These are phyloP conservation scores for Backusella tarrabulga DNA, from an alignment of 192 early-diverging fungal genomes.

Conservation along the genomic window DNA sequence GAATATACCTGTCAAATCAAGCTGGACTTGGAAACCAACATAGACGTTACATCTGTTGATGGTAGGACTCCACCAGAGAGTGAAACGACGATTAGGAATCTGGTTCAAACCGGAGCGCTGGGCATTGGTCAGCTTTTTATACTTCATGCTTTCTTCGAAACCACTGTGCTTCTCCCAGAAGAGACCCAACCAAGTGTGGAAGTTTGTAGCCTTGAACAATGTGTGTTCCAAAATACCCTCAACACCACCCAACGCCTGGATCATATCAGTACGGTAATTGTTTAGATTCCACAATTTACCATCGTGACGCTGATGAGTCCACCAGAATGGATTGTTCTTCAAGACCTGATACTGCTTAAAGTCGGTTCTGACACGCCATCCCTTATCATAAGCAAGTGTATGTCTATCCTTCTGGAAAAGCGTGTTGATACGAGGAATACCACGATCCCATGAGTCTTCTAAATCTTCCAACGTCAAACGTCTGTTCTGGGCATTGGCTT, in stretches of 20 bases:
- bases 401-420: conserved; percentile 99
- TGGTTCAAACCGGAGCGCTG: conserved; percentile 98
- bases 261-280: conserved; percentile 99
- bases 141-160: conserved; percentile 88
- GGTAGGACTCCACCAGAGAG: conserved; percentile 98
- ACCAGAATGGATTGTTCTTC: conserved; percentile 95
- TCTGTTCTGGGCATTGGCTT: conserved; percentile 96
- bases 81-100: conserved; percentile 99
- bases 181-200: conserved; percentile 97
- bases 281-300: conserved; percentile 72
- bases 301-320: conserved; percentile 70
- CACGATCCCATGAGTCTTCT: conserved; percentile 98
- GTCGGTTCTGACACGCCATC: conserved; percentile 95
- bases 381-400: conserved; percentile 98
- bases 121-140: conserved; percentile 98
- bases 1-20: conserved; percentile 99
- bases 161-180: conserved; percentile 89
- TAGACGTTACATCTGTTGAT: conserved; percentile 95
- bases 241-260: conserved; percentile 97
- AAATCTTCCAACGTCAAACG: conserved; percentile 97
- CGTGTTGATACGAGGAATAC: conserved; percentile 98
- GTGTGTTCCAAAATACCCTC: conserved; percentile 99
- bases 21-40: conserved; percentile 99
- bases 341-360: conserved; percentile 98
- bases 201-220: conserved; percentile 97